Evolutionary conservation across 2,329 filamentous ascomycete species (phyloP).

Genomic region (Onygenales sp.): DNA sequence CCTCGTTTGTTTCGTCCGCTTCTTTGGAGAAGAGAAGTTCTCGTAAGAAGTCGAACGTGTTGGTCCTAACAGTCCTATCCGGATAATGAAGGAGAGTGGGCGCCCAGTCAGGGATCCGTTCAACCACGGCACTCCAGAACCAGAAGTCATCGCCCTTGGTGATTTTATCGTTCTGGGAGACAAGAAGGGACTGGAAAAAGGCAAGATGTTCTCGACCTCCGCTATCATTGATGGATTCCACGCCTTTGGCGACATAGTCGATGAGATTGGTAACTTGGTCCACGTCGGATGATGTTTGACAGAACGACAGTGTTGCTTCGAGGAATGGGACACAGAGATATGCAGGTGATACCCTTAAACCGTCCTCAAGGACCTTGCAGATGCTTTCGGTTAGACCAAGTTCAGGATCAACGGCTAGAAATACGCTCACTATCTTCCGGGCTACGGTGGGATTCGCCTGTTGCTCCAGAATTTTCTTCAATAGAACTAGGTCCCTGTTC

Average conservation of each 20-base stretch:
- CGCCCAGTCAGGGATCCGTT: constrained; percentile 40
- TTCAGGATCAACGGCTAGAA: constrained; percentile 43
- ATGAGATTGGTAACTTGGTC: constrained; percentile 30
- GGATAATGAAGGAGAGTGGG: constrained; percentile 44
- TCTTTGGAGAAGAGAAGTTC: constrained; percentile 33
- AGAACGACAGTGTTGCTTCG: constrained; percentile 47
- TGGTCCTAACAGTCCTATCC: constrained; percentile 36
- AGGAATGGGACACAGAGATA: constrained; percentile 47
- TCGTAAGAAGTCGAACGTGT: constrained; percentile 35
- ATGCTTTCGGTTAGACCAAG: constrained; percentile 43
- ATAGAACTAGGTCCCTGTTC: constrained; percentile 25
- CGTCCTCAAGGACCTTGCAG: constrained; percentile 43
- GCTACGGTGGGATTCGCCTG: constrained; percentile 48
- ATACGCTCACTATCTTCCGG: constrained; percentile 46
- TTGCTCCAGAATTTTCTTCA: constrained; percentile 57
- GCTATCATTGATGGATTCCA: constrained; percentile 39
- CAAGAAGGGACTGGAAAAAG: constrained; percentile 45
- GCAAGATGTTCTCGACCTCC: constrained; percentile 40
- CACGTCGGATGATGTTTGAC: constrained; percentile 30
- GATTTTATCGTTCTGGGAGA: constrained; percentile 28
- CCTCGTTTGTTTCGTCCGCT: constrained; percentile 19
- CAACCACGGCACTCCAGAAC: constrained; percentile 28
- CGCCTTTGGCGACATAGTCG: constrained; percentile 34
- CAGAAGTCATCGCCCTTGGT: constrained; percentile 19
- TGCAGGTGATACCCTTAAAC: constrained; percentile 44